Evolutionary conservation across 2,329 filamentous ascomycete genomes (phyloP), one percentile per base, ranked within the genome.

Genomic region (Diaporthe vaccinii): DNA sequence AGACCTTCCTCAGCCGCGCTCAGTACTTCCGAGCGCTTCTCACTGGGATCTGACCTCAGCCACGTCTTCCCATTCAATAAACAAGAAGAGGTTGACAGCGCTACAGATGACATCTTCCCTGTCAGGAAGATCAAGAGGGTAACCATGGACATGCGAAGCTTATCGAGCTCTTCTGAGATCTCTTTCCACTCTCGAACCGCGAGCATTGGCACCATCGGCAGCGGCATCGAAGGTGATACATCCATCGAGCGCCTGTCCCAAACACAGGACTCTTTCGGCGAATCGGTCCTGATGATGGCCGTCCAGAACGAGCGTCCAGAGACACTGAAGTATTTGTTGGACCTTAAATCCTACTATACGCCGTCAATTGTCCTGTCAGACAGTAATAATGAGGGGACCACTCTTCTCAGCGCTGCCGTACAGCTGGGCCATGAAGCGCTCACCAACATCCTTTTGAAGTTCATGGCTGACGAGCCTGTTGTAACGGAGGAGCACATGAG

Each of bases 41-140:
- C 89, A 2, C 84, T 85, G 73, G 90, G 90, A 2, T 88, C 89
- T 2, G 89, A 88, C 4, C 85, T 98, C 5, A 90, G 93, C 71
- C 96, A 98, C 81, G 95, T 98, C 1, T 98, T 98, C 79, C 96
- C 96, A 0, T 98, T 98, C 77, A 94, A 98, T 82, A 90, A 89
- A 73, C 90, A 91, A 76, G 83, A 85, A 58, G 87, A 80, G 44
- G 81, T 82, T 3, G 83, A 85, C 2, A 78, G 81, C 2, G 76
- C 76, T 61, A 78, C 73, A 3, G 79, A 82, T 3, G 76, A 80
- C 12, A 80, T 84, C 2, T 77, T 80, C 20, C 83, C 86, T 2
- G 81, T 84, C 6, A 91, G 91, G 75, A 90, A 89, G 78, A 85
- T 90, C 49, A 97, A 97, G 83, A 95, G 90, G 78, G 96, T 98